Percentiles rank a stretch among this genome's conserved stretches.
These are phyloP conservation scores for Aureobasidium sp. DNA, from an alignment of 2,329 filamentous ascomycete genomes.

Conservation along the genomic window DNA sequence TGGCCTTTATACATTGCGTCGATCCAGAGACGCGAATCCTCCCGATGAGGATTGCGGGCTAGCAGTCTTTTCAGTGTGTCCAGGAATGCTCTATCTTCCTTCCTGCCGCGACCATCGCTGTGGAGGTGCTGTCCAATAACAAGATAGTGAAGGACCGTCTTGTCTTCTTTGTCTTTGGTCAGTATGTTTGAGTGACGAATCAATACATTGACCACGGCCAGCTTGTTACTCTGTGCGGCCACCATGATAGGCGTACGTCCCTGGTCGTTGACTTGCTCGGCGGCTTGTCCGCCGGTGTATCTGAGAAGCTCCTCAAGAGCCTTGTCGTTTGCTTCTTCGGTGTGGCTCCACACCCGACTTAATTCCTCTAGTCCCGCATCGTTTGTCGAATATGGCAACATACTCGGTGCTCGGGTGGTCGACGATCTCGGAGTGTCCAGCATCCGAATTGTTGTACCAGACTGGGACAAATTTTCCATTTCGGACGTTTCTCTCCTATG, in stretches of 20 bases:
- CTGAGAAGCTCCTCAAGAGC: too few relatives aligned
- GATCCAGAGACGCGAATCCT: background rate
- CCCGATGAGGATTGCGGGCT: background rate
- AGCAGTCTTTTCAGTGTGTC: background rate
- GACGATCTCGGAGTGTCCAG: too few relatives aligned
- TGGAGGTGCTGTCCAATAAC: background rate
- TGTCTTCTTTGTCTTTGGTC: background rate
- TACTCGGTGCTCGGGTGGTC: too few relatives aligned
- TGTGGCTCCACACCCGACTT: too few relatives aligned
- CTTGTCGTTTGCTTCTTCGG: too few relatives aligned
- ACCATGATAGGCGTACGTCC: background rate
- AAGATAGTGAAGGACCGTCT: background rate
- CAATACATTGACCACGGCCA: background rate
- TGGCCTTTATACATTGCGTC: background rate
- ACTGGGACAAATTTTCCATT: too few relatives aligned
- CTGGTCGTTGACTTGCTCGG: too few relatives aligned
- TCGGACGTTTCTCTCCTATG: too few relatives aligned
- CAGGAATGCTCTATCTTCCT: background rate
- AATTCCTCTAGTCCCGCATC: too few relatives aligned
- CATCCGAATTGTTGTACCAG: too few relatives aligned
- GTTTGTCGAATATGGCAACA: too few relatives aligned
- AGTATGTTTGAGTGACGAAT: background rate
- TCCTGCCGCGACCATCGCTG: background rate
- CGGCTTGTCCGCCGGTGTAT: too few relatives aligned
- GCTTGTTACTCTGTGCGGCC: background rate